A percentile compares a stretch with the other conserved stretches of the same genome.
phyloP scores from a whole-genome alignment of 2,329 filamentous ascomycete genomes.

The Orbilia blumenaviensis region DNA sequence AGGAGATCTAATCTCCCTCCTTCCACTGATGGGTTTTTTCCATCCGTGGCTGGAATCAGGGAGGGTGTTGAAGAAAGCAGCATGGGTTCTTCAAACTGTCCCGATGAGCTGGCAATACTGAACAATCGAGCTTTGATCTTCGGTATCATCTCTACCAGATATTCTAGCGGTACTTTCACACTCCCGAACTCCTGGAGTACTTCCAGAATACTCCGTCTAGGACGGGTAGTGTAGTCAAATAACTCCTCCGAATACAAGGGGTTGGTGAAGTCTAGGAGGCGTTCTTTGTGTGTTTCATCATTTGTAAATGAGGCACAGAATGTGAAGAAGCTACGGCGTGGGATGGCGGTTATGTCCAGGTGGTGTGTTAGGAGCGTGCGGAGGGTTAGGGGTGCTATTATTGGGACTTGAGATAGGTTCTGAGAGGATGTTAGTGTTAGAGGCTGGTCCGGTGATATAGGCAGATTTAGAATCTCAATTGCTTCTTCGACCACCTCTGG shows the following conservation, averaged over 20 bases:
- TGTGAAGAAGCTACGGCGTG: conserved; percentile 84
- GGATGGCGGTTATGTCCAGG: conserved; percentile 88
- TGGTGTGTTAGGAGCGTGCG: conserved; percentile 80
- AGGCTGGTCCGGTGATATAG: conserved; percentile 73
- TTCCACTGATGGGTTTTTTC: neutral
- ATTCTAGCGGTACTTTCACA: conserved; percentile 80
- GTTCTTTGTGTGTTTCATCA: conserved; percentile 77
- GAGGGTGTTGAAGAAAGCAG: conserved; percentile 47
- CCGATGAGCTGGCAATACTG: conserved; percentile 82
- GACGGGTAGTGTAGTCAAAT: conserved; percentile 93
- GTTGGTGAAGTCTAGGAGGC: conserved; percentile 82
- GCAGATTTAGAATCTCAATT: conserved; percentile 82
- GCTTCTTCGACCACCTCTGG: conserved; percentile 79
- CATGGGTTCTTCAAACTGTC: conserved; percentile 58
- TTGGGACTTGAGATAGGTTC: conserved; percentile 57
- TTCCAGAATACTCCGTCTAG: conserved; percentile 88
- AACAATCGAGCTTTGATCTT: conserved; percentile 88
- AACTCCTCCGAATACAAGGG: conserved; percentile 86
- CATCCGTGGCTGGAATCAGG: conserved; percentile 58
- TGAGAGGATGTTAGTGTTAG: conserved; percentile 65
- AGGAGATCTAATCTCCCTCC: conserved; percentile 70
- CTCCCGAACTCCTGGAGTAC: conserved; percentile 88
- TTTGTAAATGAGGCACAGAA: conserved; percentile 78
- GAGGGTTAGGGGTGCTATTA: conserved; percentile 66
- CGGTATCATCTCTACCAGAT: conserved; percentile 78